A percentile compares a stretch with the other conserved stretches of the same genome.
Evolutionary conservation across 192 early-diverging fungal genomes (phyloP).

Genomic region (Mortierella antarctica): DNA sequence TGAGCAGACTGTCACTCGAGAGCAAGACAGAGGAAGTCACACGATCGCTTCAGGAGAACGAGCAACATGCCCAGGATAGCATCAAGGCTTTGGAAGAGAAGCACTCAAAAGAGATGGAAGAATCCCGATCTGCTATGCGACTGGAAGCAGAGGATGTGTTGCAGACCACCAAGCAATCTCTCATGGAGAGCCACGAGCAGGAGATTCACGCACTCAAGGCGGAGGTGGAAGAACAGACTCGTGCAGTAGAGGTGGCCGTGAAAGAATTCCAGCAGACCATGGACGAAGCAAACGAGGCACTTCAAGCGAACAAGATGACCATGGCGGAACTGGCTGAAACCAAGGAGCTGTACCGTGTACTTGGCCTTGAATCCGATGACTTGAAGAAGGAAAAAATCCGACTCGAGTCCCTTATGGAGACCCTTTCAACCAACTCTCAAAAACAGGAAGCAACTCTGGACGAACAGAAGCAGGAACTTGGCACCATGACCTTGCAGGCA

Average conservation of each 20-base stretch:
- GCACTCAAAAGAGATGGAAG: conserved; percentile 9
- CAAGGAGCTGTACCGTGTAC: conserved; percentile 8
- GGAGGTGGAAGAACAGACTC: conserved; percentile 18
- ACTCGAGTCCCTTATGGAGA: conserved; percentile 10
- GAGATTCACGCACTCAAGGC: conserved; percentile 10
- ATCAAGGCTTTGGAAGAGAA: conserved; percentile 5
- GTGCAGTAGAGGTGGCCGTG: conserved; percentile 3
- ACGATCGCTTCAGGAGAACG: conserved; percentile 9
- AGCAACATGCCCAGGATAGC: conserved; percentile 13
- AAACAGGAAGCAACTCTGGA: conserved; percentile 11
- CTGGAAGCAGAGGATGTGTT: conserved; percentile 9
- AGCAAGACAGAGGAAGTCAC: conserved; percentile 3
- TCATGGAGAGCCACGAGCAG: conserved; percentile 21
- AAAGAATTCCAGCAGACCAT: conserved; percentile 13
- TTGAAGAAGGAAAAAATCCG: conserved; percentile 15
- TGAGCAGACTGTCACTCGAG: conserved; percentile 1
- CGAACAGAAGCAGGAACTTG: conserved; percentile 18
- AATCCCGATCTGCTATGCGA: neutral
- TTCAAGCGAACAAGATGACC: conserved; percentile 9
- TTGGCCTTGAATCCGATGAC: neutral
- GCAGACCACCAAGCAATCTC: neutral
- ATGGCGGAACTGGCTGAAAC: conserved; percentile 11
- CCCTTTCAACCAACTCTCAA: neutral
- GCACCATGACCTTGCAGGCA: conserved; percentile 7
- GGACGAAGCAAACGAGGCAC: conserved; percentile 2